Evolutionary conservation across 202 grass and related monocot species (phyloP).

Genomic region (Panicum hallii): DNA sequence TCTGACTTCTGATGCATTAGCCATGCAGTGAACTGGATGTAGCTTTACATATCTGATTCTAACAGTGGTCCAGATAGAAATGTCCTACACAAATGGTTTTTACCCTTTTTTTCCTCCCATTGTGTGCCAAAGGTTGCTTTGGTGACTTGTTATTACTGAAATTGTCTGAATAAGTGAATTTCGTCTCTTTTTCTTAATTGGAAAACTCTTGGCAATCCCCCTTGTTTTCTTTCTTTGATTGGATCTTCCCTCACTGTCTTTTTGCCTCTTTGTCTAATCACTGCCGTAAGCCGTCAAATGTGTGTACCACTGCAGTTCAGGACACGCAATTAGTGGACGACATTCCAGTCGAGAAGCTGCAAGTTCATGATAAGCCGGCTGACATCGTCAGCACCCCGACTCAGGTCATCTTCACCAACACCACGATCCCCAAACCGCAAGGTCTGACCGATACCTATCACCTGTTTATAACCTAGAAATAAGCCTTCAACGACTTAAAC

Average conservation of each 20-base stretch:
- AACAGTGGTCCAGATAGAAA: background rate
- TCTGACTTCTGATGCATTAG: background rate
- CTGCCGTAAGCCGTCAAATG: background rate
- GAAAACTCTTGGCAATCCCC: background rate
- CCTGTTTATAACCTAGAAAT: background rate
- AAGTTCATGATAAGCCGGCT: conserved; percentile 83
- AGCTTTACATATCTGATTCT: background rate
- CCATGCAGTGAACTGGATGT: background rate
- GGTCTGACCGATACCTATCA: conserved; percentile 48
- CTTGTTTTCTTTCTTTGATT: background rate
- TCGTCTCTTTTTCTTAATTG: background rate
- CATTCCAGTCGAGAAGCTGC: conserved; percentile 84
- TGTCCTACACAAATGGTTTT: background rate
- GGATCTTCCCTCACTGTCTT: background rate
- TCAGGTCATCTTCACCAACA: conserved; percentile 80
- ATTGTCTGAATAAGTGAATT: background rate
- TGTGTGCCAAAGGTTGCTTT: background rate
- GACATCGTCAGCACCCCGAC: conserved; percentile 91
- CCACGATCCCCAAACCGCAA: conserved; percentile 81
- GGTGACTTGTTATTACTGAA: background rate
- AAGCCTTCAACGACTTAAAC: background rate
- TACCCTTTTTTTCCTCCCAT: no score
- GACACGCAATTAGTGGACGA: conserved; percentile 86
- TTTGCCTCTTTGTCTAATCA: background rate
- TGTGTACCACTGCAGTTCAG: conserved; percentile 58